Base-by-base conservation (phyloP, 306 rosid genomes). In the Glycyrrhiza uralensis region DNA sequence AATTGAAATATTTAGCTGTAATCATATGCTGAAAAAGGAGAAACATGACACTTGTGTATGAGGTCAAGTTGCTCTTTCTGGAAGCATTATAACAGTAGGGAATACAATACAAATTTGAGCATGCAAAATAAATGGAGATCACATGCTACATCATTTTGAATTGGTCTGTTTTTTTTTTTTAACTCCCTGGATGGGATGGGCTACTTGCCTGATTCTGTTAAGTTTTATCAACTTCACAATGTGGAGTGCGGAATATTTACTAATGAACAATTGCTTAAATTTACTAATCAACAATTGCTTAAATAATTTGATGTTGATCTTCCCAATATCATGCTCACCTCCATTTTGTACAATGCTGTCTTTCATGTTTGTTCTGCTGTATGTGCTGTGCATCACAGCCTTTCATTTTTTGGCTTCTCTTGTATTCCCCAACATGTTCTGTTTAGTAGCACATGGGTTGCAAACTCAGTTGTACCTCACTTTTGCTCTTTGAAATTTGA, bases 371-470 rank as follows among this genome's bases (percentile, higher is more conserved):
- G 74, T 55, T 69, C 9, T n/a, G 54, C 29, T 41, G 18, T 33
- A 14, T 41, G 66, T 32, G 15, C 15, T 57, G 38, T 19, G 13
- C 66, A 50, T 52, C 66, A 69, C 49, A 24, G 38, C 52, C 38
- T 52, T 67, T 42, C 32, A n/a, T 39, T 73, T 55, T 60, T 72
- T 68, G 42, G 77, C 8, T 69, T 69, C 42, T 52, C 58, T 28
- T 61, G 69, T 46, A 52, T 67, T 41, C 57, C 30, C 62, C 76
- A n/a, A 44, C 80, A 49, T 38, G 55, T 35, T 79, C 50, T 76
- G 73, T 41, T 19, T 52, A 60, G 2, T 35, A 13, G 59, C 83
- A 73, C 80, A 74, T 82, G 86, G 71, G 19, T 29, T 77, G 80
- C 73, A 50, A 50, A 57, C 32, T 72, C 56, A 65, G 17, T 17